Evolutionary conservation across 768 basidiomycete genomes (phyloP), one percentile per base, ranked within the genome.

Genomic region (Mycena galericulata): DNA sequence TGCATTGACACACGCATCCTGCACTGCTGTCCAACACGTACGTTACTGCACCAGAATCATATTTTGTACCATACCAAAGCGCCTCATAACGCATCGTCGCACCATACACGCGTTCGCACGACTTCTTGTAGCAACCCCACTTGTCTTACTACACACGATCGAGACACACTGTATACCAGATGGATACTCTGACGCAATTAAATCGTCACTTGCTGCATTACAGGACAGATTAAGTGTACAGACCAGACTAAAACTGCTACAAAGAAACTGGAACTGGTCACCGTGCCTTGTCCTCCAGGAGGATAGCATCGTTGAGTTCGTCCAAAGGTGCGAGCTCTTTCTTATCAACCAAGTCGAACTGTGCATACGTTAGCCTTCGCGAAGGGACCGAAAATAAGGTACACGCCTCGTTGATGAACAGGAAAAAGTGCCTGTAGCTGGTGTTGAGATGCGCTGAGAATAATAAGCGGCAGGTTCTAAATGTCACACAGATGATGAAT

Each of bases 371-470:
- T 43, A 73, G 50, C 49, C 38, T n/a, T 56, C 41, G 34, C 50
- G 36, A 18, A 11, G 43, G 20, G n/a, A 45, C 46, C 32, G 0
- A 40, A 20, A 7, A 32, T 17, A 43, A 55, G 53, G 15, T 32
- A 77, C 86, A 45, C 74, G 95, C 97, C 89, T 99, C 97, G 72
- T 96, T 91, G 68, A 99, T 89, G 77, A 99, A 99, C 46, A 99
- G 84, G 84, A 98, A 94, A 84, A 99, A 99, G 80, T 99, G 98
- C 36, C 95, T 89, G 79, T 99, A 99, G 78, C 96, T 97, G 17
- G 98, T 99, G 78, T 99, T 99, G 72, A 99, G 86, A 77, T 99
- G 98, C 2, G 98, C 98, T 99, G 36, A 63, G 58, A 55, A 45
- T 47, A 51, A 43, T 46, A 36, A 34, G 50, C 53, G 22, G 38